These are phyloP conservation scores for Neoscytalidium dimidiatum DNA, from an alignment of 2,329 filamentous ascomycete species.

Conservation along the genomic window DNA sequence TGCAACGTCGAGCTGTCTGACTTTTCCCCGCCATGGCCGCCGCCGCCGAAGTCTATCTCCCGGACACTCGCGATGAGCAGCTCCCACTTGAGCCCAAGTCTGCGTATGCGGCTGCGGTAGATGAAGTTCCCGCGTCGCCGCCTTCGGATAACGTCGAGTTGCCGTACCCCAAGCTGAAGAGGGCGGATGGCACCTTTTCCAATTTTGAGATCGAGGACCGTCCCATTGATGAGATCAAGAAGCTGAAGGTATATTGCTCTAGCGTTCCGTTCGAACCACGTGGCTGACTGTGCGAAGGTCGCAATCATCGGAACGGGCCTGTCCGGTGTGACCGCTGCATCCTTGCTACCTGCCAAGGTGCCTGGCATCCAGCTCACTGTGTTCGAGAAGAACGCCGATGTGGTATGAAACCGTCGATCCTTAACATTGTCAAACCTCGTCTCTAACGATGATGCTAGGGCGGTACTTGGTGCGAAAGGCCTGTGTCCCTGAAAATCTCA, in stretches of 20 bases:
- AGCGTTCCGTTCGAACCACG: neutral
- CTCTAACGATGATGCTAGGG: neutral
- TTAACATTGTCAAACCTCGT: slow-evolving; percentile 29
- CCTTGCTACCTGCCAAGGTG: slow-evolving; percentile 68
- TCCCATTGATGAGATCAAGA: slow-evolving; percentile 33
- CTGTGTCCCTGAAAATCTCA: neutral
- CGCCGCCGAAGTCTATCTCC: neutral
- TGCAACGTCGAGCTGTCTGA: neutral
- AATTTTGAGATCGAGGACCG: slow-evolving; percentile 31
- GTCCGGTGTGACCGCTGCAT: slow-evolving; percentile 64
- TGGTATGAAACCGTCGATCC: slow-evolving; percentile 50
- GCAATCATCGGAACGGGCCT: slow-evolving; percentile 67
- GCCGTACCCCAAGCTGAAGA: slow-evolving; percentile 4
- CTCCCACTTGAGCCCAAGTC: neutral
- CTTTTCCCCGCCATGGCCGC: slow-evolving; percentile 4
- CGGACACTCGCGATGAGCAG: slow-evolving; percentile 9
- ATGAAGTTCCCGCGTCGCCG: neutral
- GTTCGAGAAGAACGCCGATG: slow-evolving; percentile 67
- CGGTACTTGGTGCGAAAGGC: slow-evolving; percentile 5
- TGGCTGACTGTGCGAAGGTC: slow-evolving; percentile 45
- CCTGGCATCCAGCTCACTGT: slow-evolving; percentile 67
- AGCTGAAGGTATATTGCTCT: slow-evolving; percentile 22
- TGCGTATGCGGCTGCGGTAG: neutral
- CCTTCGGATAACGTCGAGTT: neutral
- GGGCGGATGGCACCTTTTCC: slow-evolving; percentile 21